Base-by-base conservation (phyloP, 2,329 filamentous ascomycete genomes). In the Nemania sp. region DNA sequence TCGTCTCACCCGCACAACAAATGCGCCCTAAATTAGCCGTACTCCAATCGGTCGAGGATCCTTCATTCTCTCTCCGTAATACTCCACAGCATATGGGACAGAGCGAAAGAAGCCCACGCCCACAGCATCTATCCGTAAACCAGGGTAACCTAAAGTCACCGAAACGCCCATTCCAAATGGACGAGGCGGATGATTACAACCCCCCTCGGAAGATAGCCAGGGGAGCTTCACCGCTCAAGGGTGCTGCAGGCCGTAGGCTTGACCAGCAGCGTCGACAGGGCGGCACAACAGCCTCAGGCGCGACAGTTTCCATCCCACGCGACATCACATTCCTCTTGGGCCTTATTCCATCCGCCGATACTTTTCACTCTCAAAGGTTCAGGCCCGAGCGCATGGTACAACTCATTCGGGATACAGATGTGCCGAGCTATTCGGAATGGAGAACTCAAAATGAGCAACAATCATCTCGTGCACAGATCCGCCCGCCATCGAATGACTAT, bases 181-280 rank as follows among this genome's bases (percentile, higher is more conserved):
- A 92, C 54, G 91, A 96, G 34, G 87, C 90, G 31, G 86, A 87
- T 56, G 84, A 87, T 49, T 75, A 80, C 31, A 84, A 84, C 61
- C 87, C 89, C 17, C 90, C 91, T 1, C 89, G 92, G 63, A 97
- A 97, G 70, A 81, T 97, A 46, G 83, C 87, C 43, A 86, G 95
- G 39, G 92, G 88, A n/a, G 91, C 90, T 52, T 97, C 93, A 5
- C 94, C 95, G 0, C 80, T 97, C 31, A 99, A 97, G 70, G 91
- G 91, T 12, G 90, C 90, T 1, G 91, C 93, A 31, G 90, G 91
- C 22, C 86, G 92, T 51, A 86, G 92, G 30, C 79, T 95, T 19
- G 90, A 94, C 65, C 89, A 94, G 68, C 86, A 90, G 68, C 81
- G 84, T 46, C 79, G 85, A 11, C 76, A 77, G 59, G 71, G 72